Percentiles rank a stretch among this genome's conserved stretches.
phyloP scores from a whole-genome alignment of 2,329 filamentous ascomycete species.

The Pseudogymnoascus sp. region DNA sequence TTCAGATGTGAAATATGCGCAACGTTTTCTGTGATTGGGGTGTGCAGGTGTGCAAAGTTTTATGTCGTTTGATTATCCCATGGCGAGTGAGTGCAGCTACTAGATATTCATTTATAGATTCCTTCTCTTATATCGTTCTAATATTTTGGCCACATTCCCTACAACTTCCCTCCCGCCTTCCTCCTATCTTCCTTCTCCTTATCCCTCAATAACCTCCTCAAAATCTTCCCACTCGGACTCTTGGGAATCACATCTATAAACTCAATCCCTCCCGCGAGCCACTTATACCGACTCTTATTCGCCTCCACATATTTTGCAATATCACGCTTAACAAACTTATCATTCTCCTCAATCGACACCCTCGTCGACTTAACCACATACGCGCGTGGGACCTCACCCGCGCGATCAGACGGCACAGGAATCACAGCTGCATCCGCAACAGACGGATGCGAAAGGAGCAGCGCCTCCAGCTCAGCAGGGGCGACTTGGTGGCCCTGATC shows the following conservation, averaged over 20 bases:
- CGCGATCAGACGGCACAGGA: conserved; percentile 53
- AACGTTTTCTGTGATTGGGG: not conserved
- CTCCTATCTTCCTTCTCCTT: conserved; percentile 62
- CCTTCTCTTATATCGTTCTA: not conserved
- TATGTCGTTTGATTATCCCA: not conserved
- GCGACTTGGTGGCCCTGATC: conserved; percentile 69
- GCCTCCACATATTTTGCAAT: conserved; percentile 54
- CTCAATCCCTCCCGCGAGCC: conserved; percentile 53
- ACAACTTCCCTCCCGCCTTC: conserved; percentile 59
- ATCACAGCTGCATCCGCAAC: conserved; percentile 78
- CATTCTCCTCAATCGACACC: conserved; percentile 43
- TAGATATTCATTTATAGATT: not conserved
- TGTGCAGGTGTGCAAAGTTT: not conserved
- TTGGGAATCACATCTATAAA: conserved; percentile 63
- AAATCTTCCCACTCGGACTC: conserved; percentile 66
- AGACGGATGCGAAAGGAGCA: conserved; percentile 63
- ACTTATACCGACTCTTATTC: conserved; percentile 62
- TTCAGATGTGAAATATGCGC: not conserved
- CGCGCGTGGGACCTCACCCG: conserved; percentile 59
- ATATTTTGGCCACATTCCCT: conserved; percentile 19
- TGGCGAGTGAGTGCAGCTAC: not conserved
- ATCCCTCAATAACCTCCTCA: conserved; percentile 61
- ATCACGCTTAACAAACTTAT: conserved; percentile 42
- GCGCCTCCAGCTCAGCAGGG: conserved; percentile 73
- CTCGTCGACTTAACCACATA: conserved; percentile 51